Conservation (phyloP, 352 stramenopile genomes). For the Pythium grandisporangium region DNA sequence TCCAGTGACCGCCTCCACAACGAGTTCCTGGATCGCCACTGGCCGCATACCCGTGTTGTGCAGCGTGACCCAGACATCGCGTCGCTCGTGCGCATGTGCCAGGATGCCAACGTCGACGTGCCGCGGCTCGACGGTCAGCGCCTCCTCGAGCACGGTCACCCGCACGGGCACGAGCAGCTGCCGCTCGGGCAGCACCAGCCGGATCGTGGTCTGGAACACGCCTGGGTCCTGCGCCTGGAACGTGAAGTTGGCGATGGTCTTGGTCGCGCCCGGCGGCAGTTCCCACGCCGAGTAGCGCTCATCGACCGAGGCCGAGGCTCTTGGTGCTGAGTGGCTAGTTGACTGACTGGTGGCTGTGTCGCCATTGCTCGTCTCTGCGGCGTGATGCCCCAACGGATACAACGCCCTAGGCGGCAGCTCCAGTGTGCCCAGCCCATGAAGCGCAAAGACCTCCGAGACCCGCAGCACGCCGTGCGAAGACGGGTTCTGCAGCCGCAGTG, state of each 20-base stretch:
- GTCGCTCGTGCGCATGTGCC: slow-evolving; percentile 1
- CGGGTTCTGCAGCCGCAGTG: slow-evolving; percentile 35
- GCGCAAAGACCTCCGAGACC: slow-evolving; percentile 35
- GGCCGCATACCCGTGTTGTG: slow-evolving; percentile 28
- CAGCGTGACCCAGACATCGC: slow-evolving; percentile 4
- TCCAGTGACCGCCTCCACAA: slow-evolving; percentile 15
- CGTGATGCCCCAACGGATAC: no score
- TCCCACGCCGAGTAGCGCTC: slow-evolving; percentile 25
- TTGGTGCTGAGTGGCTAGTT: no score
- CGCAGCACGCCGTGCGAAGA: slow-evolving; percentile 24
- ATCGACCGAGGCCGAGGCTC: no score
- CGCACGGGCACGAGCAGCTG: slow-evolving; percentile 1
- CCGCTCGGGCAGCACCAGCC: slow-evolving; percentile 1
- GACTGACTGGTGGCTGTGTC: no score
- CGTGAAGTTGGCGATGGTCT: slow-evolving; percentile 23
- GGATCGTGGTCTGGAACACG: neutral
- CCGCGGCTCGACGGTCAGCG: slow-evolving; percentile 3
- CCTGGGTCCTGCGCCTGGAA: slow-evolving; percentile 13
- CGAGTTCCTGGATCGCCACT: slow-evolving; percentile 26
- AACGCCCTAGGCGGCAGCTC: neutral
- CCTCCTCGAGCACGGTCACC: slow-evolving; percentile 3
- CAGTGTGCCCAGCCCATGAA: slow-evolving; percentile 26
- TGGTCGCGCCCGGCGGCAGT: slow-evolving; percentile 19
- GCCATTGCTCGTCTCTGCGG: no score
- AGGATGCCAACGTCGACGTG: slow-evolving; percentile 10